Evolutionary conservation across 2,329 filamentous ascomycete species (phyloP).

Genomic region (Fusarium proliferatum): DNA sequence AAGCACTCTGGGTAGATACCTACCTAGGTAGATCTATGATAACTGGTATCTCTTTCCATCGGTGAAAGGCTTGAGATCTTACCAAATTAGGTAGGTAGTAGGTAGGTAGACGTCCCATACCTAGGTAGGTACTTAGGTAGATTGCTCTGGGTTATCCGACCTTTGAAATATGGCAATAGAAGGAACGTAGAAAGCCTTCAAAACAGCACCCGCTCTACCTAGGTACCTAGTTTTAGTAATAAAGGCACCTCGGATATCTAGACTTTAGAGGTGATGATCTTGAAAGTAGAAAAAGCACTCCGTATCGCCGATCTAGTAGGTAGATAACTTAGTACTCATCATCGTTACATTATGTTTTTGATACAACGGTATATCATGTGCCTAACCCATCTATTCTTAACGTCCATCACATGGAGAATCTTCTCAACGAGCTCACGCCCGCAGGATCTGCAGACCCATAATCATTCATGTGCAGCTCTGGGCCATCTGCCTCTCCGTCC

Average conservation of each 20-base stretch:
- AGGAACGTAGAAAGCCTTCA: too few relatives aligned
- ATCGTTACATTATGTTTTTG: not conserved
- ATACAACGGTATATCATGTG: not conserved
- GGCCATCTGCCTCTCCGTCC: not conserved
- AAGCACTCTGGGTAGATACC: too few relatives aligned
- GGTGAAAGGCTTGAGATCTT: too few relatives aligned
- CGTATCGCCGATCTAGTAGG: not conserved
- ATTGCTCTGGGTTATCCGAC: too few relatives aligned
- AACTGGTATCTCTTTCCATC: too few relatives aligned
- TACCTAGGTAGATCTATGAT: too few relatives aligned
- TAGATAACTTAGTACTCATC: not conserved
- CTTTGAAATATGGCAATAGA: too few relatives aligned
- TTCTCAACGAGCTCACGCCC: conserved; percentile 12
- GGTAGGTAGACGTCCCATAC: too few relatives aligned
- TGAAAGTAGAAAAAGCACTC: not conserved
- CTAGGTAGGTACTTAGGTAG: too few relatives aligned
- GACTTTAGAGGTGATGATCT: not conserved
- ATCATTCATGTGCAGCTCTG: not conserved
- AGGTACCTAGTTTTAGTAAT: not conserved
- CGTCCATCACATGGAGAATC: conserved; percentile 19
- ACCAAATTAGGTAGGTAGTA: too few relatives aligned
- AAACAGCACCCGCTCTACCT: not conserved
- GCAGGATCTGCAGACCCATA: conserved; percentile 1
- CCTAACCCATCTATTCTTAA: not conserved
- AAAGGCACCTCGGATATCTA: not conserved